Base-by-base conservation (phyloP, 1,139 yeast genomes). In the Diutina ranongensis region DNA sequence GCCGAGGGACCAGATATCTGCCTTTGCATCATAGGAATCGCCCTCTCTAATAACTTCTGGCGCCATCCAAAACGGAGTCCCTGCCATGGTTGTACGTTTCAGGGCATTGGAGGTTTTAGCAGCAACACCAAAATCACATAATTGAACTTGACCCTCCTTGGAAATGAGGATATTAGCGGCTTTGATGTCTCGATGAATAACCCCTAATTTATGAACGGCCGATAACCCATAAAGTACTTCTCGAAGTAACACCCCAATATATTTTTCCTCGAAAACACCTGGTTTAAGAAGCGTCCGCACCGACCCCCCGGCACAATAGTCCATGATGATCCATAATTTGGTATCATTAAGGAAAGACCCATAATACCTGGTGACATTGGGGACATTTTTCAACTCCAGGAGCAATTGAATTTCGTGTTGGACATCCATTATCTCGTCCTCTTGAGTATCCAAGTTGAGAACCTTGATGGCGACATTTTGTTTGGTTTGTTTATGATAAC, bases 51-150 rank as follows among this genome's bases (percentile, higher is more conserved):
- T 92, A 22, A 92, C 98, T 61, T 92, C 98, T 0, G 98, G 98
- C 0, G 98, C 98, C 99, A 94, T 94, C 99, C 99, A 94, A 61
- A 89, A 94, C 0, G 98, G 98, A 0, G 99, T 94, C 4, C 99
- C 99, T 0, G 95, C 97, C 78, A 92, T 88, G 1, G 98, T 92
- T 40, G 92, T 86, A 56, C 98, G 73, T 58, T 89, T 84, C 45
- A 80, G 63, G 31, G 81, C 80, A 38, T 81, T 76, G n/a, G 89
- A 74, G 1, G 94, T 78, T 59, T 87, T 94, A 1, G 97, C 97
- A 0, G 98, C 97, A 15, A 92, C 98, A 31, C 99, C 99, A 65
- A 92, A 92, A 62, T 92, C 99, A 71, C 98, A 92, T 45, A 94
- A 71, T 56, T 86, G 88, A 2, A 92, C 95, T 48, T 75, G 76